Base-by-base conservation (phyloP, 2,329 filamentous ascomycete species). In the Thyridium curvatum region DNA sequence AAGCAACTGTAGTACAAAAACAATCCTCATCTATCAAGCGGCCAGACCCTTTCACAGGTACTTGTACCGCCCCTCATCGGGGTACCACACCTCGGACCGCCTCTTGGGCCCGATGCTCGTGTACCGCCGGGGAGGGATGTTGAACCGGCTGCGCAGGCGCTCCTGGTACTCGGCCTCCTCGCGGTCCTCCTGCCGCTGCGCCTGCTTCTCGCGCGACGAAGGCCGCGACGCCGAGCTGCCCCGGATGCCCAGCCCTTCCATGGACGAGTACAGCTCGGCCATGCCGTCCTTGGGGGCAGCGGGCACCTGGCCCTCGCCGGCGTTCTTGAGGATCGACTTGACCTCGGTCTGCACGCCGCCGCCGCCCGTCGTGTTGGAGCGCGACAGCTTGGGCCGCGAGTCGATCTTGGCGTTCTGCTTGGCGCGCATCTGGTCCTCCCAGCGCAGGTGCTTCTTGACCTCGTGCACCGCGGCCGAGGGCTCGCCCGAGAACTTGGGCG, bases 301-400 rank as follows among this genome's bases (percentile, higher is more conserved):
- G 12, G 28, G 18, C 18, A 3, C 30, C 30, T 32, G 3, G 32
- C 15, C 12, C 32, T 36, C 18, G 21, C 17, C 42, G 31, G 30
- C 32, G 18, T 50, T 52, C 51, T 60, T 60, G 9, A 60, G 47
- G 32, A 59, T 59, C 5, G 53, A 48, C 48, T 57, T 59, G 21
- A 52, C 44, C 38, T 51, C 46, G 18, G 43, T 38, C 15, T 48
- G 44, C 35, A 45, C 41, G 15, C 38, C 41, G 28, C 26, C 10
- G 38, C 29, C 40, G 34, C n/a, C 34, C 34, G 37, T 39, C 12
- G 44, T 31, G 33, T 40, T 30, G 21, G 38, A 21, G 14, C 47
- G 50, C 26, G 35, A 37, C 29, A 47, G 46, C 40, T 43, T 46
- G 30, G 53, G 48, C 7, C 58, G 55, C 34, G 34, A 43, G 32